Base-by-base conservation (phyloP, 495 filamentous ascomycete genomes). In the Penicillium canariense region DNA sequence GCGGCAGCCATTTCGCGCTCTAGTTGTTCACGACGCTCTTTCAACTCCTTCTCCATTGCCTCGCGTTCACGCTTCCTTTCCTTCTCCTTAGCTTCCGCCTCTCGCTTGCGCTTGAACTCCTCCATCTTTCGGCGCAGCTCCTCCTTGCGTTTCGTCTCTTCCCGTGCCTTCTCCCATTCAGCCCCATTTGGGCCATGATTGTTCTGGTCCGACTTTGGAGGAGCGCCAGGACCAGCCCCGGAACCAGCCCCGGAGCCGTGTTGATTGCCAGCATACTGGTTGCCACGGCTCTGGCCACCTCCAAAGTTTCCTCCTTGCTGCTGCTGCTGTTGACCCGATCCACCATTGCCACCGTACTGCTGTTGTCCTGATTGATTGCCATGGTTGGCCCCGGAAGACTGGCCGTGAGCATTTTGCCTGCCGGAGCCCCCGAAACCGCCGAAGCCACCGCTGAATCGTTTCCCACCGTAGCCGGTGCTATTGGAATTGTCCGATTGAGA, bases 81-180 rank as follows among this genome's bases (percentile, higher is more conserved):
- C 46, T 72, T 74, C 50, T 79, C 75, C 28, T 72, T 72, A 35
- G 70, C 72, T 56, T 76, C 71, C 43, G 69, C 72, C 42, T 76
- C 71, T 27, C 64, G 61, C 43, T 67, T 65, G 56, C 64, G 64
- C 59, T 84, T 87, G 50, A 79, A 84, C 30, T 86, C 85, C 40
- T 88, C 84, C 62, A 81, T 82, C 58, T 82, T 84, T 6, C 82
- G 79, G 5, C 83, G 66, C 20, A 76, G 61, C 31, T 78, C 72
- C 52, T 73, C 69, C 63, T 74, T 78, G 38, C 65, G 73, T 60
- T 68, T 71, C 49, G 85, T 84, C 57, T 92, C 89, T 64, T 91
- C 87, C 49, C 83, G 74, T 3, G 84, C 88, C 55, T 79, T 87
- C 60, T 90, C 85, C 85, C 86, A 88, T 8, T 79, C 78, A 8